Evolutionary conservation across 805 yeast species (phyloP), one percentile per base, ranked within the genome.

Genomic region (Tanozyma kutaoensis): DNA sequence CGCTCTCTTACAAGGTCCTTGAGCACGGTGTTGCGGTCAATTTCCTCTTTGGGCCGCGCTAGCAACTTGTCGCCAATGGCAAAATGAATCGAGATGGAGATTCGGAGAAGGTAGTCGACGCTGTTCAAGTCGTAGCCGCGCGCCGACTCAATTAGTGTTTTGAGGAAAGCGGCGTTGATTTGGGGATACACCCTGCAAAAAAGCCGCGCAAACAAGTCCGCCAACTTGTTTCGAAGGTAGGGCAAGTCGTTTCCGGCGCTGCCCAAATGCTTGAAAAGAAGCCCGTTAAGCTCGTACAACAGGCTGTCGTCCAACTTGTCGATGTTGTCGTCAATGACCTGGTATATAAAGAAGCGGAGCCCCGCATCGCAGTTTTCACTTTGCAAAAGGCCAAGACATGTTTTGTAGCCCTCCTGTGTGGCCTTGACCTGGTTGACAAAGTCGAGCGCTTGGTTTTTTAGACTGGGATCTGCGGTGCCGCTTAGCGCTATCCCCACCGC

Each of bases 61-160:
- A 85, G 78, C 38, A 86, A 66, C 45, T 80, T 91, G 48, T 91
- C 98, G 19, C 94, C 98, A 39, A 91, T 84, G 52, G 86, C 95
- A 16, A 76, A 75, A 48, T 91, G 96, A 33, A 91, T 72, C 17
- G 78, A 69, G 23, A 73, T 50, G 32, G 85, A 56, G 6, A 84
- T 67, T 43, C 95, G 68, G 21, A 77, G 51, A 48, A 78, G 85
- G 49, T 80, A 70, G 44, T 86, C 96, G 8, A 65, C 35, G 22
- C 38, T 34, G 20, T 40, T 35, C 33, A 33, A 33, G 15, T 43
- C 40, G 17, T 35, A 30, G 6, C 46, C 25, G 12, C 32, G 35
- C 14, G 42, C 33, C 12, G 48, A 31, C 15, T 26, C 25, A 25
- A 51, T 35, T 35, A 58, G 42, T 10, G 48, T 53, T 28, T 48